Evolutionary conservation across 352 stramenopile genomes (phyloP).

Genomic region (Globisporangium takayamanum): DNA sequence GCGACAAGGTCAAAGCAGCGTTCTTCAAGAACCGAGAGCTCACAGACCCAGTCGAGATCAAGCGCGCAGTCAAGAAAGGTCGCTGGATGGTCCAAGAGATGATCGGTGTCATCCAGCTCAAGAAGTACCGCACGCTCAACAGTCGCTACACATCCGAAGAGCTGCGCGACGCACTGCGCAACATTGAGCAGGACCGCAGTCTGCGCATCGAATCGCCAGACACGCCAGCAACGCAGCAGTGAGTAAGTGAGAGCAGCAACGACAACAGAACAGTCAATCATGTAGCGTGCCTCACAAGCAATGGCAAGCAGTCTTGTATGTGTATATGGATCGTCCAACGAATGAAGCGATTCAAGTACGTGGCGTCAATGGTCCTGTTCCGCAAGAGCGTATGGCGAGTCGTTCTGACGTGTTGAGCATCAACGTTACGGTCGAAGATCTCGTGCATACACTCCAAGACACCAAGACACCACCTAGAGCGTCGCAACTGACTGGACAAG

Average conservation of each 20-base stretch:
- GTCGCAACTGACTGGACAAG: background rate
- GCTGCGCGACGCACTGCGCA: conserved; percentile 34
- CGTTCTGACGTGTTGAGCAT: conserved; percentile 20
- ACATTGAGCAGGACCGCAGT: conserved; percentile 18
- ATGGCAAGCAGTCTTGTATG: too few species aligned
- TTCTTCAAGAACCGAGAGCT: conserved; percentile 86
- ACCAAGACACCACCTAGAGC: background rate
- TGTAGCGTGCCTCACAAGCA: too few species aligned
- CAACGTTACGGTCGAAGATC: conserved; percentile 37
- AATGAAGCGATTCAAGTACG: too few species aligned
- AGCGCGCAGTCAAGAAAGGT: conserved; percentile 90
- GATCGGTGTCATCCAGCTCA: conserved; percentile 95
- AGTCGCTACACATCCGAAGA: conserved; percentile 85
- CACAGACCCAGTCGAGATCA: conserved; percentile 28
- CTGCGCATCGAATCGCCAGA: conserved; percentile 31
- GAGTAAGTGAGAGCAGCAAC: too few species aligned
- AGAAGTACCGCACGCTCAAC: conserved; percentile 96
- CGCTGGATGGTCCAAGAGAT: conserved; percentile 94
- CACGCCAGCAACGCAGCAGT: too few species aligned
- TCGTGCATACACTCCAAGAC: conserved; percentile 36
- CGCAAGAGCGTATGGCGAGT: conserved; percentile 18
- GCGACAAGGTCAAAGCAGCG: conserved; percentile 86
- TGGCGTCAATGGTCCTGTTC: too few species aligned
- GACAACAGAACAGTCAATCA: too few species aligned
- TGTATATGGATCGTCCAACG: too few species aligned